phyloP scores from a whole-genome alignment of 768 basidiomycete species.

The Boletus tomentosulus region DNA sequence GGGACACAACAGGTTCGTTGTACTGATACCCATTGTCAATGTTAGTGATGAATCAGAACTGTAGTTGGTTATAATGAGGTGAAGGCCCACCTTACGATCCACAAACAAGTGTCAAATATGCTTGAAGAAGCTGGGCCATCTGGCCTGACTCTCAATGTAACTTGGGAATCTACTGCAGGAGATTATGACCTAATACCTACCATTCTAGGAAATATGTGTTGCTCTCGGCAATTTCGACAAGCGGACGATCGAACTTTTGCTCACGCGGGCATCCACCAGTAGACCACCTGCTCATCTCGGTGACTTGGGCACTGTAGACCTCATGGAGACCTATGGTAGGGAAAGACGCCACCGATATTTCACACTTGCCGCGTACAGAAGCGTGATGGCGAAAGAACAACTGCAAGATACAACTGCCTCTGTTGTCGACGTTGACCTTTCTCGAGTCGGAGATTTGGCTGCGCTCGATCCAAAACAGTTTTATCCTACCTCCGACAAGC shows the following conservation, averaged over 20 bases:
- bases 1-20: constrained; percentile 32
- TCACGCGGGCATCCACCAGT: constrained; percentile 61
- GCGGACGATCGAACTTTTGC: constrained; percentile 78
- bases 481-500: constrained; percentile 42
- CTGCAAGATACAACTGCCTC: constrained; percentile 49
- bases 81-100: constrained; percentile 64
- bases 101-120: constrained; percentile 75
- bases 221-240: constrained; percentile 69
- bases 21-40: neutral
- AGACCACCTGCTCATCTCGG: constrained; percentile 66
- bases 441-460: constrained; percentile 52
- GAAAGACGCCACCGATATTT: constrained; percentile 87
- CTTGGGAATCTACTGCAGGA: constrained; percentile 4
- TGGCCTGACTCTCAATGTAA: constrained; percentile 73
- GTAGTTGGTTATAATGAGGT: constrained; percentile 37
- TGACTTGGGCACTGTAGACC: constrained; percentile 63
- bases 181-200: constrained; percentile 4
- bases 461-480: constrained; percentile 46
- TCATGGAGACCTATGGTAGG: constrained; percentile 80
- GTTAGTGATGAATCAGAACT: constrained; percentile 1
- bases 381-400: constrained; percentile 59
- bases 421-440: constrained; percentile 44
- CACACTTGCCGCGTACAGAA: constrained; percentile 64
- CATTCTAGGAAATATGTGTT: constrained; percentile 54
- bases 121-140: constrained; percentile 61